Base-by-base conservation (phyloP, 768 basidiomycete genomes). In the Rhodotorula babjevae region DNA sequence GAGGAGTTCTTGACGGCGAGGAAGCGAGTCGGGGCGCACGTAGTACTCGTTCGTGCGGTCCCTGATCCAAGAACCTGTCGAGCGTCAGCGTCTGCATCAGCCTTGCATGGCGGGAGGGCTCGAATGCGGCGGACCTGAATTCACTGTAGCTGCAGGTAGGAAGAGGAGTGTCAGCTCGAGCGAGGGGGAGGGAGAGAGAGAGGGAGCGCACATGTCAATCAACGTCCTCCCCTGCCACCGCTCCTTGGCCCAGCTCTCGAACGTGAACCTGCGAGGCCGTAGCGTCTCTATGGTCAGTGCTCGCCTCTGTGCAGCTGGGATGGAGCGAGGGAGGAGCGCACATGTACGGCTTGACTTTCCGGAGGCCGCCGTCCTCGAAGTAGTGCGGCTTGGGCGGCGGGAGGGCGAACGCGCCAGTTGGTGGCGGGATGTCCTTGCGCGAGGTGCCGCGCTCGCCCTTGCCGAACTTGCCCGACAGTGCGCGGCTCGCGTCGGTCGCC, bases 301-400 rank as follows among this genome's bases (percentile, higher is more conserved):
- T 36, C n/a, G n/a, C n/a, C 33, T 42, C 18, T 9, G 4, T 52
- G 27, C 7, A 58, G 69, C 18, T 46, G 46, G 16, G 14, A 46
- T 2, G 14, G 44, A 46, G 44, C 14, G 21, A 21, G 33, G 19
- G 10, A 36, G 46, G 33, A 29, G 27, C 71, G 3, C 14, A 68
- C 75, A 68, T 68, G 67, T 77, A 77, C 2, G 76, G 76, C 55
- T 42, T 64, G 27, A 77, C 73, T 33, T 74, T 74, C 5, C 76
- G 40, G n/a, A 77, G 60, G 12, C 76, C 76, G 8, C 49, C 46
- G 46, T 77, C 52, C 40, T 74, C 69, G 67, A 53, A 77, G 65
- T 67, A 77, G 33, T 64, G 29, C 0, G 76, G 76, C 5, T 42
- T 65, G 0, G 75, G 49, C 15, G 68, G 68, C 2, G 73, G 73